Conservation (phyloP, 306 rosid genomes). For the Ceratonia siliqua region DNA sequence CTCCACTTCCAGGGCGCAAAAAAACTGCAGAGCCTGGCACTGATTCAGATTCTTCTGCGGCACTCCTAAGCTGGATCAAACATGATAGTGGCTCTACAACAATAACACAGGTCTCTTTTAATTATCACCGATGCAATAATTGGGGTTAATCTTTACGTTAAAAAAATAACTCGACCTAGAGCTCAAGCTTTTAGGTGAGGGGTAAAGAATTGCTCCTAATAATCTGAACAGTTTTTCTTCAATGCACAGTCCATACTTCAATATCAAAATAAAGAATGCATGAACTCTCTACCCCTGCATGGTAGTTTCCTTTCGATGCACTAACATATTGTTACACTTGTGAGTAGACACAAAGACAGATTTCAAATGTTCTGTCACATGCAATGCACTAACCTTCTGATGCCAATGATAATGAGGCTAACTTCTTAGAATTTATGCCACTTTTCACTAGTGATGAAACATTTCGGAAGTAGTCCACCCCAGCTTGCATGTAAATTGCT, state of each 20-base stretch:
- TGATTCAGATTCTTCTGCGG: conserved; percentile 63
- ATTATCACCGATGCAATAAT: conserved; percentile 15
- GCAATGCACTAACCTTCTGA: conserved; percentile 66
- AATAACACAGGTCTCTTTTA: conserved; percentile 23
- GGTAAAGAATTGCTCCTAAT: conserved; percentile 5
- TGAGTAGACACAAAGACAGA: background rate
- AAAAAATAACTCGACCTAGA: background rate
- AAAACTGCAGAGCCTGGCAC: conserved; percentile 61
- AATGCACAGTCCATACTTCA: background rate
- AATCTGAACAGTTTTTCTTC: background rate
- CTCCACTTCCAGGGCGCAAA: conserved; percentile 79
- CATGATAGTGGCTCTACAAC: conserved; percentile 79
- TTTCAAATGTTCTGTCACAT: conserved; percentile 2
- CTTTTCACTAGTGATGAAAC: conserved; percentile 75
- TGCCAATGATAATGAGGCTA: conserved; percentile 47
- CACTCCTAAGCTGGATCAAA: conserved; percentile 76
- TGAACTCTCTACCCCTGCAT: background rate
- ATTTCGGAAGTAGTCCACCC: conserved; percentile 71
- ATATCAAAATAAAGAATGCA: background rate
- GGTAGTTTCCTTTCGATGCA: background rate
- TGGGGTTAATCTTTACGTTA: background rate
- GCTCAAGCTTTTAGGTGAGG: conserved; percentile 7
- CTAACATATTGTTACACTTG: background rate
- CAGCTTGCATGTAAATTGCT: conserved; percentile 76
- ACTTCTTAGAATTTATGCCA: conserved; percentile 71